Evolutionary conservation across 495 filamentous ascomycete genomes (phyloP), one percentile per base, ranked within the genome.

Genomic region (Daldinia childiae): DNA sequence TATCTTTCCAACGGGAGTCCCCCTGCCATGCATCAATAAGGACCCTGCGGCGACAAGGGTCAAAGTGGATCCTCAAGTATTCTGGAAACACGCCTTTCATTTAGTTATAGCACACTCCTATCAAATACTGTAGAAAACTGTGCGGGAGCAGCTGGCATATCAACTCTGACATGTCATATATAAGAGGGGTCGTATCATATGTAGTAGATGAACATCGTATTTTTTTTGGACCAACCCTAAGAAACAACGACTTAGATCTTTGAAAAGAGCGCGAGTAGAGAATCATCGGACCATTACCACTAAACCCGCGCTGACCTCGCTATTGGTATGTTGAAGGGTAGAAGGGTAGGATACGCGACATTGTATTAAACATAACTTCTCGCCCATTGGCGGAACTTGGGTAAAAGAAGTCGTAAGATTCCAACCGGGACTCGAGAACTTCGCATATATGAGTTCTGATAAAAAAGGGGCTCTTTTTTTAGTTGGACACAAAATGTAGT

Each of bases 1-100:
- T 63, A 54, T 21, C 21, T 30, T 51, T 43, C 63, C 51, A 62
- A 61, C 39, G 38, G 68, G 21, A 60, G 21, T 8, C 7, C 36
- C 68, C 63, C 58, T 71, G 69, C 52, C 54, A 63, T 71, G 62
- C 34, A 66, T 58, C 58, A 71, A 41, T 71, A 26, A 48, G 12
- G 69, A 60, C 54, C 69, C 51, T 67, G 54, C 8, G 21, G 29
- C 54, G 17, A 32, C 69, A 59, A 72, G 64, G 69, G 69, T 72
- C 45, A 36, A 30, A 30, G 63, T 54, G 58, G 68, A 45, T 12
- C 51, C 57, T 14, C 11, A 41, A 32, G 12, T 58, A 29, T 62
- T 57, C 62, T 55, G 56, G 62, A 65, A 55, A 66, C 62, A 58
- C 43, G 43, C 50, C 57, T 30, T 45, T 57, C 59, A 38, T 50